Evolutionary conservation across 345 rosid species (phyloP).

Genomic region (Isatis tinctoria): DNA sequence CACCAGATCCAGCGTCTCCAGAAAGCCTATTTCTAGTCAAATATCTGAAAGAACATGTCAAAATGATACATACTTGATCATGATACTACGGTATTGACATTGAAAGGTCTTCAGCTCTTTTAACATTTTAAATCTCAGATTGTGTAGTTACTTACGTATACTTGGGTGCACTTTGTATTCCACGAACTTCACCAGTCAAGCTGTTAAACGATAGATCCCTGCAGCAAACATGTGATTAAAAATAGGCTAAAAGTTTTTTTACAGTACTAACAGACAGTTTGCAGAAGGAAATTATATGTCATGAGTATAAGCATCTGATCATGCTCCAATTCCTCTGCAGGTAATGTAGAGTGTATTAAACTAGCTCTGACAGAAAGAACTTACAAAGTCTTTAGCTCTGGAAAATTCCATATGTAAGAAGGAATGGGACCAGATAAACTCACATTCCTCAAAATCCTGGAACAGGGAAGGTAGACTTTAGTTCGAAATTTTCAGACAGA

Average conservation of each 20-base stretch:
- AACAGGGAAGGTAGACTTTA: not conserved
- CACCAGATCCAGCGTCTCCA: slow-evolving; percentile 4
- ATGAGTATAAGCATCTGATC: not conserved
- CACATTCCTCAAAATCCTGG: slow-evolving; percentile 31
- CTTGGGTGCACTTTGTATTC: not conserved
- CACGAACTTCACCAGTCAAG: slow-evolving; percentile 11
- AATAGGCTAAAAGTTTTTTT: too few relatives aligned
- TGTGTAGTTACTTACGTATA: slow-evolving; percentile 7
- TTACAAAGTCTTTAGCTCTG: not conserved
- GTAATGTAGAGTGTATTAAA: not conserved
- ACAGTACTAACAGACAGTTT: not conserved
- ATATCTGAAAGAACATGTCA: slow-evolving; percentile 15
- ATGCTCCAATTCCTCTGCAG: not conserved
- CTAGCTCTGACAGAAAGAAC: not conserved
- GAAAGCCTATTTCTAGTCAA: slow-evolving; percentile 25
- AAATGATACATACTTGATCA: not conserved
- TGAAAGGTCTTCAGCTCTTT: not conserved
- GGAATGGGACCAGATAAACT: slow-evolving; percentile 25
- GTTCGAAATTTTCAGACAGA: not conserved
- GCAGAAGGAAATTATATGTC: not conserved
- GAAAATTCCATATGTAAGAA: slow-evolving; percentile 13
- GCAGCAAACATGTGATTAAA: not conserved
- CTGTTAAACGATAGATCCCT: slow-evolving; percentile 29
- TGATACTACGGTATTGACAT: not conserved
- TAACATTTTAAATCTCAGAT: not conserved